A percentile compares a stretch with the other conserved stretches of the same genome.
These are phyloP conservation scores for Apiospora rasikravindrae DNA, from an alignment of 2,329 filamentous ascomycete species.

Conservation along the genomic window DNA sequence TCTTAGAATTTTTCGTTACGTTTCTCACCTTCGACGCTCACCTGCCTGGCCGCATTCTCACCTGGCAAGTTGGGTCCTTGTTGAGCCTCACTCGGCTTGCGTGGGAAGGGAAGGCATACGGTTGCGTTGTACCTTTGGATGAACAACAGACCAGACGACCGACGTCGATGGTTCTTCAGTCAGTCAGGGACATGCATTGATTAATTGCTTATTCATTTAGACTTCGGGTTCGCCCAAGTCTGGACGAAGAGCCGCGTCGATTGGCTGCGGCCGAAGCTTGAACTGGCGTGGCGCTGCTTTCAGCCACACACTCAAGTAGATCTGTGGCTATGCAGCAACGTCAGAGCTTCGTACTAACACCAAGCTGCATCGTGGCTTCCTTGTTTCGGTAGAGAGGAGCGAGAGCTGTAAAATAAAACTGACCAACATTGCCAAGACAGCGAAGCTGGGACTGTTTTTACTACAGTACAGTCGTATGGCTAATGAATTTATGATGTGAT, in stretches of 20 bases:
- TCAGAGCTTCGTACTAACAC: not conserved
- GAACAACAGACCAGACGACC: not conserved
- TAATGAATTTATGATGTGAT: slow-evolving; percentile 20
- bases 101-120: not conserved
- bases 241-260: not conserved
- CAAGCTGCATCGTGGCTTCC: slow-evolving; percentile 16
- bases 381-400: not conserved
- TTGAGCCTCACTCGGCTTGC: not conserved
- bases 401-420: not conserved
- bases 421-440: not conserved
- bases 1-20: not conserved
- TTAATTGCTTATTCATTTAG: not conserved
- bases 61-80: too few species aligned
- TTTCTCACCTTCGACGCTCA: not conserved
- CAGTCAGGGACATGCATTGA: not conserved
- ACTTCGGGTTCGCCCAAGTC: not conserved
- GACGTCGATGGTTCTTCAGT: not conserved
- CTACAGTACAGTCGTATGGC: not conserved
- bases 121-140: not conserved
- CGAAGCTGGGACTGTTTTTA: too few species aligned
- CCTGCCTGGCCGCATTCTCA: not conserved
- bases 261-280: not conserved
- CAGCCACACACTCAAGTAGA: not conserved
- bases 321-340: not conserved
- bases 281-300: not conserved